Base-by-base conservation (phyloP, 208 protist genomes). In the Trypanosoma mega region DNA sequence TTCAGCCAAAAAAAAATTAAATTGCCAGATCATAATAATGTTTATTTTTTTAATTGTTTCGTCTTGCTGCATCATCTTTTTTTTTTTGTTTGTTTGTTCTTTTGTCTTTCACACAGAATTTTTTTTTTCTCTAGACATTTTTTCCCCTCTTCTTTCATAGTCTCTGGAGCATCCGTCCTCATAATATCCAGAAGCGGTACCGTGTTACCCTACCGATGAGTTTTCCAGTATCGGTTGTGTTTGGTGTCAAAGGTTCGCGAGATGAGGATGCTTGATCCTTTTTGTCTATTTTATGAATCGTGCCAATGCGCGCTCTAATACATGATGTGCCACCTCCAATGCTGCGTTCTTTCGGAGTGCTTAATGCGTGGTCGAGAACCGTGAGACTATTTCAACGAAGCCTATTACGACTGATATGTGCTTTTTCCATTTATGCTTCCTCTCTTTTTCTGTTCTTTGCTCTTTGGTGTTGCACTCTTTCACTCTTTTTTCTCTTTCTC, bases 171-270 rank as follows among this genome's bases (percentile, higher is more conserved):
- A n/a, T n/a, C n/a, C n/a, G n/a, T n/a, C n/a, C n/a, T n/a, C n/a
- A n/a, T n/a, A n/a, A n/a, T n/a, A n/a, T n/a, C n/a, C n/a, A n/a
- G n/a, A 39, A 69, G 63, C 52, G 52, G 63, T 60, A 61, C 54
- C 82, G 85, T 92, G 85, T 92, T 92, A 89, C 85, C 81, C 72
- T 47, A 52, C 36, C 61, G 52, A 50, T 37, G 16, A 27, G 61
- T 76, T 48, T 50, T 67, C 46, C 58, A 20, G 56, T 92, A 53
- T 74, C 65, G 76, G 71, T 71, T 64, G 27, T 69, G 71, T 70
- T 62, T 30, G 63, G 85, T 92, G 85, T 92, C 85, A 92, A 92
- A 87, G 78, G 72, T 44, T 49, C 80, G 78, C 82, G 47, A 89
- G 82, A 89, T 39, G 6, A n/a, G n/a, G n/a, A n/a, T n/a, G n/a